Percentiles rank a stretch among this genome's conserved stretches.
phyloP scores from a whole-genome alignment of 1,139 yeast species.

The Geotrichum klebahnii region DNA sequence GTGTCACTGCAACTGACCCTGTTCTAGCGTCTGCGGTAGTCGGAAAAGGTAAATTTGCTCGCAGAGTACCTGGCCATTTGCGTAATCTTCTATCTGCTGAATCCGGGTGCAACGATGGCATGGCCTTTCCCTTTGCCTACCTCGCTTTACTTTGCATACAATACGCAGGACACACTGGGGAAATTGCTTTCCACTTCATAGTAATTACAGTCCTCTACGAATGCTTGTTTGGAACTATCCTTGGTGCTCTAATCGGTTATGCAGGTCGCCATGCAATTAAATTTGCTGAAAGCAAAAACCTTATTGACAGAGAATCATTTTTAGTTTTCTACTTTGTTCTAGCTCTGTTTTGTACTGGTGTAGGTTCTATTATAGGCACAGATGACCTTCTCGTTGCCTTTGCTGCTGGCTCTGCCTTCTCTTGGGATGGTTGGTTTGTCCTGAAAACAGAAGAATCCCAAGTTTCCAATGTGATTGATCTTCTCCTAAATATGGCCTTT shows the following conservation, averaged over 20 bases:
- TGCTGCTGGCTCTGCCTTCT: constrained; percentile 93
- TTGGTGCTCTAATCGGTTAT: constrained; percentile 79
- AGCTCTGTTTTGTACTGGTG: constrained; percentile 86
- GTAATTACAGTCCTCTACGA: constrained; percentile 78
- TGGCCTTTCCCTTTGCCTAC: constrained; percentile 94
- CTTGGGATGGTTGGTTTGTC: constrained; percentile 96
- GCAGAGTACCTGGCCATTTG: constrained; percentile 93
- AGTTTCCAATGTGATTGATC: constrained; percentile 87
- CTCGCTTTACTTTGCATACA: constrained; percentile 65
- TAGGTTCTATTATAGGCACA: constrained; percentile 86
- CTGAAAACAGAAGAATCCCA: constrained; percentile 84
- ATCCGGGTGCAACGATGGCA: constrained; percentile 96
- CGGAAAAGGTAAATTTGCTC: constrained; percentile 96
- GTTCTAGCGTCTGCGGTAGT: constrained; percentile 97
- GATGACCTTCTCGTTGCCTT: constrained; percentile 91
- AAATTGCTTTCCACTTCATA: constrained; percentile 81
- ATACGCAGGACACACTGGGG: constrained; percentile 60
- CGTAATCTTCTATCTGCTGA: constrained; percentile 87
- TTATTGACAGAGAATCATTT: constrained; percentile 91
- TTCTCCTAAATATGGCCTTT: constrained; percentile 67
- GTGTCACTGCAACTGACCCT: constrained; percentile 97
- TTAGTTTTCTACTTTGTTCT: constrained; percentile 83
- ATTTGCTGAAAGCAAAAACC: constrained; percentile 66
- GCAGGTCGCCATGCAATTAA: constrained; percentile 67
- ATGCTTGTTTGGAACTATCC: constrained; percentile 74